Evolutionary conservation across 805 yeast species (phyloP).

Genomic region (Barnettozyma siamensis): DNA sequence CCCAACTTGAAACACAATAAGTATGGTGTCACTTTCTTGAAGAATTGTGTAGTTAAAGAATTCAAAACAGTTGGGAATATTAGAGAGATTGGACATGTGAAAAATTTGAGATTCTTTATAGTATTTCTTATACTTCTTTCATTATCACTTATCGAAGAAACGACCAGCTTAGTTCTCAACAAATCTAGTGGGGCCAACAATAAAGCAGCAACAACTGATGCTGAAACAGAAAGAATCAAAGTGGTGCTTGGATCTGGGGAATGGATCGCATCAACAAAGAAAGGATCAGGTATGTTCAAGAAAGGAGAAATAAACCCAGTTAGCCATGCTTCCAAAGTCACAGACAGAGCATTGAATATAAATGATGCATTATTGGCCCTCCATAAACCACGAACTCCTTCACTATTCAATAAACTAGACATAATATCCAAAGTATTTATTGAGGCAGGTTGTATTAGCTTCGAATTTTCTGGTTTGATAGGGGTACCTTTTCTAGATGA

Average conservation of each 20-base stretch:
- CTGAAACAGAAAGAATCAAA: slow-evolving; percentile 60
- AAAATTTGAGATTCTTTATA: slow-evolving; percentile 44
- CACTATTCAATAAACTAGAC: slow-evolving; percentile 59
- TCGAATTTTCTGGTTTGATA: neutral
- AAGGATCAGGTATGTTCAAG: slow-evolving; percentile 81
- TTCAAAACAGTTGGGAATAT: slow-evolving; percentile 64
- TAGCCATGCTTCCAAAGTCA: slow-evolving; percentile 85
- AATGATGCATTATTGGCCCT: slow-evolving; percentile 77
- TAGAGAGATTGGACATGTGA: slow-evolving; percentile 52
- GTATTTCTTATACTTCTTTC: slow-evolving; percentile 70
- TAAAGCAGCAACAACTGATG: slow-evolving; percentile 67
- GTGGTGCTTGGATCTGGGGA: slow-evolving; percentile 70
- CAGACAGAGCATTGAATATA: slow-evolving; percentile 64
- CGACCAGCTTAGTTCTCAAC: slow-evolving; percentile 69
- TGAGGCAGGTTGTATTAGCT: slow-evolving; percentile 38
- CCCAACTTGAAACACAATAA: slow-evolving; percentile 53
- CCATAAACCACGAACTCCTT: slow-evolving; percentile 66
- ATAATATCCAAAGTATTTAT: slow-evolving; percentile 61
- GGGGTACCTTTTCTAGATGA: neutral
- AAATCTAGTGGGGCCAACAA: slow-evolving; percentile 76
- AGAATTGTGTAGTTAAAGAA: slow-evolving; percentile 52
- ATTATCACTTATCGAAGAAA: slow-evolving; percentile 50
- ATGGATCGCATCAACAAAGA: slow-evolving; percentile 74
- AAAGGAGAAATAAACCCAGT: slow-evolving; percentile 83
- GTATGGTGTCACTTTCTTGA: slow-evolving; percentile 63